A percentile compares a stretch with the other conserved stretches of the same genome.
Conservation (phyloP, 805 yeast species). For the Jamesozyma jinghongensis region DNA sequence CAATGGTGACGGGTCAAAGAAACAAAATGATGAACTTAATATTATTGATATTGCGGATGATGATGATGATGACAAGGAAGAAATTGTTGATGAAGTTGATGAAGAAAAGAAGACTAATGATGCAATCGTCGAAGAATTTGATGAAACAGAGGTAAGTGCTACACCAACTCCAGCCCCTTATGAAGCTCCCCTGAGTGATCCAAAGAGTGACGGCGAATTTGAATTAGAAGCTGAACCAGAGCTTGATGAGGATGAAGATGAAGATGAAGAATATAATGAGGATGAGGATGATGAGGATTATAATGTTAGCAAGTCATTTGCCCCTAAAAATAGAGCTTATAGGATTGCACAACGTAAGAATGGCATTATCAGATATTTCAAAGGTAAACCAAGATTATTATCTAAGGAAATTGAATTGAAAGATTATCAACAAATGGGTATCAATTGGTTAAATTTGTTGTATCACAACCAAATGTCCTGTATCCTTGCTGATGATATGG, state of each 20-base stretch:
- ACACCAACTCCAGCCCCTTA: conserved; percentile 15
- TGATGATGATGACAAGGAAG: conserved; percentile 20
- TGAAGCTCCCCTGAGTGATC: not conserved
- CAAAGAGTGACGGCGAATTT: conserved; percentile 2
- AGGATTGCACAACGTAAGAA: conserved; percentile 8
- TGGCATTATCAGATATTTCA: conserved; percentile 39
- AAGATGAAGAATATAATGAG: conserved; percentile 25
- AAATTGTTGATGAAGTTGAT: conserved; percentile 17
- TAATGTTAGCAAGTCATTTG: conserved; percentile 7
- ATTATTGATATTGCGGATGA: conserved; percentile 8
- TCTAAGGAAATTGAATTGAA: conserved; percentile 60
- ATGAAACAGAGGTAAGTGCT: conserved; percentile 21
- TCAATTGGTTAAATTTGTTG: conserved; percentile 82
- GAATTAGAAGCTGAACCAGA: conserved; percentile 14
- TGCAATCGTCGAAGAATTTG: conserved; percentile 26
- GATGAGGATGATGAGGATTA: conserved; percentile 25
- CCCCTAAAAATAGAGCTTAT: conserved; percentile 1
- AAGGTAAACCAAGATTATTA: conserved; percentile 61
- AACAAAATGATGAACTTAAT: conserved; percentile 15
- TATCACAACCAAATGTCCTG: conserved; percentile 78
- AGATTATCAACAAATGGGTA: conserved; percentile 92
- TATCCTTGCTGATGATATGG: conserved; percentile 98
- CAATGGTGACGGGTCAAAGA: conserved; percentile 31
- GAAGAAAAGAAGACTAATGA: conserved; percentile 24
- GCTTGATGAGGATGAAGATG: conserved; percentile 28